Conservation (phyloP, 176 grass and related monocot genomes). For the Miscanthus lutarioriparius region DNA sequence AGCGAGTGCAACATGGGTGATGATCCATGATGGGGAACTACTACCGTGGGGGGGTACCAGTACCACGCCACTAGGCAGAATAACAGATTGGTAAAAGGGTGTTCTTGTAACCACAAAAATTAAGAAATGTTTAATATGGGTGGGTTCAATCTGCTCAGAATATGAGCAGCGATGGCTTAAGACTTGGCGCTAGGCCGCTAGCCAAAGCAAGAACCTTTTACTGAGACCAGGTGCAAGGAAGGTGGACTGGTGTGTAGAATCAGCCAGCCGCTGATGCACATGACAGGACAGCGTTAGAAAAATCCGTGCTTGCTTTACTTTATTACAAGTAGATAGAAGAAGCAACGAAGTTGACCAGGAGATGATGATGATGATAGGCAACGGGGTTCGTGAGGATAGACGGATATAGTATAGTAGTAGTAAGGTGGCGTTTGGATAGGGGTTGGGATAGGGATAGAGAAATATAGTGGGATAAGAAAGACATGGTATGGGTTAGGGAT, state of each 20-base stretch:
- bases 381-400: too few species aligned
- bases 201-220: background rate
- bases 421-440: too few species aligned
- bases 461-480: too few species aligned
- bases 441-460: too few species aligned
- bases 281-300: background rate
- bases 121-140: background rate
- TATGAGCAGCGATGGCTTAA: background rate
- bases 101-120: background rate
- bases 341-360: conserved; percentile 10
- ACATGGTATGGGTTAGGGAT: too few species aligned
- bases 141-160: background rate
- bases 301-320: background rate
- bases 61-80: background rate
- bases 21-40: background rate
- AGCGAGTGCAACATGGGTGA: background rate
- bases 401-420: background rate
- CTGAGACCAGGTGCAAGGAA: background rate
- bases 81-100: background rate
- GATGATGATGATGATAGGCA: background rate
- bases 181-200: background rate
- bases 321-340: background rate
- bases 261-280: background rate
- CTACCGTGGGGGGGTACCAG: background rate
- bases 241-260: background rate